Conservation (phyloP, 345 rosid species). For the Populus alba region DNA sequence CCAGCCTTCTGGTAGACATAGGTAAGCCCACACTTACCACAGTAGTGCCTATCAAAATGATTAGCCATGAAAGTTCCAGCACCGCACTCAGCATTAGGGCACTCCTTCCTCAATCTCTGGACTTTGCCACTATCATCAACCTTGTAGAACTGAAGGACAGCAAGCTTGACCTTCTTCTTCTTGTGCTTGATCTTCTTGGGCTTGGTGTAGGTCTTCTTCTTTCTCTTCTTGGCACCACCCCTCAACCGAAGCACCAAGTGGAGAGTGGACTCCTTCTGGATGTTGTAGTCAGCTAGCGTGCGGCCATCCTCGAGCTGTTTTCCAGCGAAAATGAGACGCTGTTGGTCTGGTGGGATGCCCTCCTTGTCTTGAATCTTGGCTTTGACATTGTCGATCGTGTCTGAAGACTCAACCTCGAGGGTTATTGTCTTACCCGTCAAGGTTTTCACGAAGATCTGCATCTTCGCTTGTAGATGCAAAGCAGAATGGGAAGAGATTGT, state of each 20-base stretch:
- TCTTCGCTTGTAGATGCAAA: constrained; percentile 9
- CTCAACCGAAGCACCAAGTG: constrained; percentile 22
- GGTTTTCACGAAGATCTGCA: constrained; percentile 34
- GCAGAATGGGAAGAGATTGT: background rate
- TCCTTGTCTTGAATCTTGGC: constrained; percentile 32
- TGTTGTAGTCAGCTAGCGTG: constrained; percentile 24
- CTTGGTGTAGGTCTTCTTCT: constrained; percentile 32
- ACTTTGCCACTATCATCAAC: constrained; percentile 27
- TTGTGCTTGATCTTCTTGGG: constrained; percentile 35
- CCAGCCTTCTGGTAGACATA: constrained; percentile 28
- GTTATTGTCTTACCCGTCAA: constrained; percentile 26
- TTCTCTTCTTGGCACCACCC: constrained; percentile 27
- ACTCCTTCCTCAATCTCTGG: constrained; percentile 27
- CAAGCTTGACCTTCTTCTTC: constrained; percentile 32
- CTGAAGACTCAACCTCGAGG: constrained; percentile 23
- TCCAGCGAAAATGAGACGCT: constrained; percentile 18
- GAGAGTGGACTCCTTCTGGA: constrained; percentile 30
- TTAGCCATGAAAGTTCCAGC: constrained; percentile 25
- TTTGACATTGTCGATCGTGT: constrained; percentile 29
- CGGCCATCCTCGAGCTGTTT: constrained; percentile 29
- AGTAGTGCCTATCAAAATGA: constrained; percentile 28
- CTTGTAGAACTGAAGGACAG: constrained; percentile 24
- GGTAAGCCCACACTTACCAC: constrained; percentile 32
- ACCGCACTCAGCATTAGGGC: constrained; percentile 25
- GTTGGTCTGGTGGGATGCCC: constrained; percentile 24